These are phyloP conservation scores for Talaromyces pinophilus DNA, from an alignment of 2,329 filamentous ascomycete genomes.

Conservation along the genomic window DNA sequence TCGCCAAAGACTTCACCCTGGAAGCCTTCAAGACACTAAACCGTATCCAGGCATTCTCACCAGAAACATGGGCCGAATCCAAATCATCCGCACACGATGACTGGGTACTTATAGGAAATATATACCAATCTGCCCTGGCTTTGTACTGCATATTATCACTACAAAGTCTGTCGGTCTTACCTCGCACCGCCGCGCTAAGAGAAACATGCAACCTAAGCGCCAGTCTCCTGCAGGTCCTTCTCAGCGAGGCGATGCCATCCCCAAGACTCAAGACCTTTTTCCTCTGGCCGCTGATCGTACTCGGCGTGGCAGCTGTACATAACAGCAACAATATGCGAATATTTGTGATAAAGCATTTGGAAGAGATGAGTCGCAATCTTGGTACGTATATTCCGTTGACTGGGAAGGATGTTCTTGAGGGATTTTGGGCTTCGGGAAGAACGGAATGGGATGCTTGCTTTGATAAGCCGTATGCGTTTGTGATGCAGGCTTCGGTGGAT, in stretches of 20 bases:
- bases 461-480: slow-evolving; percentile 37
- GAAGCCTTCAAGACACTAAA: slow-evolving; percentile 30
- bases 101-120: slow-evolving; percentile 34
- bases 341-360: slow-evolving; percentile 34
- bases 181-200: slow-evolving; percentile 24
- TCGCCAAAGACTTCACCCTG: slow-evolving; percentile 14
- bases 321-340: slow-evolving; percentile 25
- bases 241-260: not conserved
- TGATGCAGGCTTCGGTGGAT: slow-evolving; percentile 26
- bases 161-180: slow-evolving; percentile 36
- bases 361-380: slow-evolving; percentile 30
- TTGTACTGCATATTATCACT: slow-evolving; percentile 44
- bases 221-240: not conserved
- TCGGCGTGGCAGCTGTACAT: slow-evolving; percentile 37
- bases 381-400: slow-evolving; percentile 36
- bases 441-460: slow-evolving; percentile 45
- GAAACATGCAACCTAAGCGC: not conserved
- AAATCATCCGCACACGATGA: slow-evolving; percentile 26
- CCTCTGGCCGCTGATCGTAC: slow-evolving; percentile 42
- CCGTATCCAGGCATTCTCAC: slow-evolving; percentile 34
- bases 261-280: slow-evolving; percentile 28
- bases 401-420: slow-evolving; percentile 35
- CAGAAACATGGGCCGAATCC: slow-evolving; percentile 34
- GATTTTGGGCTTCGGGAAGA: slow-evolving; percentile 38
- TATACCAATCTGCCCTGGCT: slow-evolving; percentile 36